phyloP scores from a whole-genome alignment of 164 flowering plant genomes.

The Berberis vulgaris region DNA sequence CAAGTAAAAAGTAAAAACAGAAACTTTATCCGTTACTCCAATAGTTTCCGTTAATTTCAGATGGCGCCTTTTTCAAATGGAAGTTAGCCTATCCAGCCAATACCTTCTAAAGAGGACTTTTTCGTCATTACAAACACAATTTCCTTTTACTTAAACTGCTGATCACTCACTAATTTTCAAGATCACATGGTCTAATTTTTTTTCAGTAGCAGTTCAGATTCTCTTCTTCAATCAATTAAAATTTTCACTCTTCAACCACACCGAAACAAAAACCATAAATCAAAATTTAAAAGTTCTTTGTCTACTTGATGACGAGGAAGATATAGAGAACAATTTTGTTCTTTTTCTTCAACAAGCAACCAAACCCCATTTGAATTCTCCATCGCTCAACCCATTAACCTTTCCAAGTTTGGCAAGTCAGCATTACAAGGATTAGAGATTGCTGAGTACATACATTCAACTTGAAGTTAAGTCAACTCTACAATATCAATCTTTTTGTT shows the following conservation, averaged over 20 bases:
- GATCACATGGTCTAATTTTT: neutral
- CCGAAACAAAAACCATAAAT: neutral
- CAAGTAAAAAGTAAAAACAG: too few relatives aligned
- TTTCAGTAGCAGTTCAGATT: conserved; percentile 2
- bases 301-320: conserved; percentile 6
- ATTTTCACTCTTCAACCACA: neutral
- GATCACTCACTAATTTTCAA: neutral
- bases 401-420: conserved; percentile 37
- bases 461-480: conserved; percentile 25
- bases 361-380: conserved; percentile 18
- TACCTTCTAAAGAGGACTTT: neutral
- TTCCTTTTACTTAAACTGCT: too few relatives aligned
- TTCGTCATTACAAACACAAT: too few relatives aligned
- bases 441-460: conserved; percentile 12
- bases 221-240: neutral
- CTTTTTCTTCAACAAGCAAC: conserved; percentile 14
- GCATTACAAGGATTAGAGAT: conserved; percentile 14
- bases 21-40: too few relatives aligned
- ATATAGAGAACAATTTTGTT: neutral
- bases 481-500: neutral
- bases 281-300: neutral
- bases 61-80: conserved; percentile 10
- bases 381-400: conserved; percentile 14
- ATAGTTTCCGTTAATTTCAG: neutral
- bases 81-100: neutral